Base-by-base conservation (phyloP, 2,329 filamentous ascomycete species). In the Bretziella fagacearum region DNA sequence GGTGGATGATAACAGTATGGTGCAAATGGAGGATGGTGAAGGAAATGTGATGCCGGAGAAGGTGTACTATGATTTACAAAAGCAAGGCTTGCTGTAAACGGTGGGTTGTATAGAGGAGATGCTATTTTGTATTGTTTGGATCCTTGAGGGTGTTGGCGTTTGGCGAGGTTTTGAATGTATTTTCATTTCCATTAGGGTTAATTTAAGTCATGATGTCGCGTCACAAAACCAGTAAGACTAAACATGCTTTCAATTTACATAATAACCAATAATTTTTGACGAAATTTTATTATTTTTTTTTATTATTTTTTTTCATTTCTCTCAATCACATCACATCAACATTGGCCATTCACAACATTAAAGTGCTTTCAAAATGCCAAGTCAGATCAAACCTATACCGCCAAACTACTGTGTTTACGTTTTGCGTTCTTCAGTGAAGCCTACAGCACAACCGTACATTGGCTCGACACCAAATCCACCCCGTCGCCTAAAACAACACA, bases 31-130 rank as follows among this genome's bases (percentile, higher is more conserved):
- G 68, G 91, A 98, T 62, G 83, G 77, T 0, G 84, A 93, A 60
- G 91, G 91, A 40, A 96, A 98, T 57, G 91, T 98, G 49, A 98
- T 98, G 91, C 91, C 93, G 0, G 86, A 95, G 66, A 93, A 94
- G 70, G 89, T 98, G 47, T 98, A 95, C 62, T 79, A 87, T 54
- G 91, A 98, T 70, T 65, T 96, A 63, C 82, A 85, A 63, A 93
- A 93, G 65, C 85, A 93, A 60, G 89, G 89, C 27, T 68, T 94
- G 58, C 65, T 93, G 54, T 91, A 69, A 63, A 36, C 20, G 10
- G n/a, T 35, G 11, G 29, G 15, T 8, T 22, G 25, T 29, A 11
- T 17, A 2, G 20, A 32, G 18, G 18, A 5, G 17, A 39, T 25
- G 13, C 20, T 43, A 29, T 8, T 17, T 17, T 33, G 13, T 49